Base-by-base conservation (phyloP, 352 stramenopile genomes). In the Globisporangium radiosum region DNA sequence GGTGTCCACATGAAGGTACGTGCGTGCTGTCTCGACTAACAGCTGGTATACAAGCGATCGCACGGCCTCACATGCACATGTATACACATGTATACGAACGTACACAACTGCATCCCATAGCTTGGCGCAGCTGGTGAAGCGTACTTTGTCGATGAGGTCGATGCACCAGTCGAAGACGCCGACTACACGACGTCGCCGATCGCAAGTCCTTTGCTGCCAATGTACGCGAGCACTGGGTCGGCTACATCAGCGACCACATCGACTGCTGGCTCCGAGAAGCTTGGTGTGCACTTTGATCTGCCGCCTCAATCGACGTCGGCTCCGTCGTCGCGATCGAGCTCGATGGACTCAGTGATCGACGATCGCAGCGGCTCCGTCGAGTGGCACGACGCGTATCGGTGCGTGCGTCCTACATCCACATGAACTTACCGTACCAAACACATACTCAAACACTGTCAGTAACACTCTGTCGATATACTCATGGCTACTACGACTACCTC, bases 1-100 rank as follows among this genome's bases (percentile, higher is more conserved):
- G 65, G 68, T 52, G 77, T 92, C 4, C 68, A 75, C 53, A 91
- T 94, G 81, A 89, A 94, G 76, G 81, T 91, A 40, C 7, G 68
- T 25, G 13, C 25, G 25, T 33, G 25, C 25, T 33, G 25, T 33
- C 25, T 33, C 25, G 25, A 33, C 25, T 52, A 37, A 17, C 9
- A 2, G 15, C 39, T 0, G 47, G 5, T 39, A 15, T 52, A 9
- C 17, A 36, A 14, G 4, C 25, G 1, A 44, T 42, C 8, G 7
- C 10, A 53, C 14, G 5, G 45, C 17, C 10, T 15, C 14, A 37
- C 36, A 47, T 3, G n/a, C 49, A n/a, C 45, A 39, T 43, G 33
- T 56, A 43, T 53, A 44, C 45, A 2, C 7, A 9, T 19, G 14
- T 42, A 14, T 33, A 10, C 33, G 4, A 39, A 25, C 14, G 25